Conservation (phyloP, 2,329 filamentous ascomycete species). For the Epichloe elymi region DNA sequence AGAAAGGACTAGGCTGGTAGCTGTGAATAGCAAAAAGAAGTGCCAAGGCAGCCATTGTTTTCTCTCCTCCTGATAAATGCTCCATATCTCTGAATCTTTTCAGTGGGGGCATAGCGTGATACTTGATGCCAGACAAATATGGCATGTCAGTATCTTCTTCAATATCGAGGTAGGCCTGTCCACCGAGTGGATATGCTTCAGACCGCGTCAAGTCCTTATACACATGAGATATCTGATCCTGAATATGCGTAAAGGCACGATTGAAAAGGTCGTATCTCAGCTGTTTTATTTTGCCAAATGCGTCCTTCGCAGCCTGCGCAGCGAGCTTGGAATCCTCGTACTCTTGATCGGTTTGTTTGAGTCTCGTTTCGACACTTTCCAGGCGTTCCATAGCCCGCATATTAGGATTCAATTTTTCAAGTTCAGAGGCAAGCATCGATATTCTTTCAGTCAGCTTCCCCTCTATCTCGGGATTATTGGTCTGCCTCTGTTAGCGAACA, state of each 20-base stretch:
- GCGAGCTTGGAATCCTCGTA: slow-evolving; percentile 72
- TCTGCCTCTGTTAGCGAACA: slow-evolving; percentile 39
- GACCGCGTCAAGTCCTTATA: slow-evolving; percentile 93
- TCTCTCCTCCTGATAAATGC: slow-evolving; percentile 90
- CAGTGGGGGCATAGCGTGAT: slow-evolving; percentile 95
- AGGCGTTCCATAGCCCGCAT: slow-evolving; percentile 91
- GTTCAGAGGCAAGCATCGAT: slow-evolving; percentile 55
- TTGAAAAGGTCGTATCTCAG: slow-evolving; percentile 85
- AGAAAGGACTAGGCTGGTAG: slow-evolving; percentile 92
- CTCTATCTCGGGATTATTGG: slow-evolving; percentile 58
- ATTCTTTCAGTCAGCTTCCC: slow-evolving; percentile 69
- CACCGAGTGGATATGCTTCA: slow-evolving; percentile 84
- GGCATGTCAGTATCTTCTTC: slow-evolving; percentile 91
- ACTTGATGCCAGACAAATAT: slow-evolving; percentile 91
- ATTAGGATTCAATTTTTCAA: slow-evolving; percentile 93
- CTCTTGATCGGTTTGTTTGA: slow-evolving; percentile 75
- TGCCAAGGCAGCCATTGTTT: slow-evolving; percentile 96
- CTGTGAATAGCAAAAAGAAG: slow-evolving; percentile 93
- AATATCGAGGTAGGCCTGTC: slow-evolving; percentile 77
- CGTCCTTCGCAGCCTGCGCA: slow-evolving; percentile 64
- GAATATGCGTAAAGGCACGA: slow-evolving; percentile 88
- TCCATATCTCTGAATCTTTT: slow-evolving; percentile 99
- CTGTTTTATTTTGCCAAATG: slow-evolving; percentile 70
- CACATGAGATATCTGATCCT: slow-evolving; percentile 82
- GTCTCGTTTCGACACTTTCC: slow-evolving; percentile 69